phyloP scores from a whole-genome alignment of 176 grass and related monocot species.

The Juncus effusus region DNA sequence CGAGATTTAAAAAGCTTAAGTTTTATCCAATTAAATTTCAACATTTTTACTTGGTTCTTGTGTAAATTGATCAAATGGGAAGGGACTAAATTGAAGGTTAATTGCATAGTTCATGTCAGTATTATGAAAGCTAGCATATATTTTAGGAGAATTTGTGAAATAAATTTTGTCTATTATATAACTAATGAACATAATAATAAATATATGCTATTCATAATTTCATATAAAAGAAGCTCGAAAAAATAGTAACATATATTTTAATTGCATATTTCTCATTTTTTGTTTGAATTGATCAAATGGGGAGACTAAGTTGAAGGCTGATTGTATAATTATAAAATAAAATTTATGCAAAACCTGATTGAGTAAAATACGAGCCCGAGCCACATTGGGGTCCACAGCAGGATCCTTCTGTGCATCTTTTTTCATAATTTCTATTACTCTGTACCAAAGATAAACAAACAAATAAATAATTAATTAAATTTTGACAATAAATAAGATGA shows the following conservation, averaged over 20 bases:
- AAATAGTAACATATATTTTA: not conserved
- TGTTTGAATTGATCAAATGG: no score
- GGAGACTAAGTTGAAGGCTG: no score
- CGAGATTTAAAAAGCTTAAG: conserved; percentile 5
- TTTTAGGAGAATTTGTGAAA: no score
- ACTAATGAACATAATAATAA: no score
- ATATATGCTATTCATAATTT: no score
- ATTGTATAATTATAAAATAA: not conserved
- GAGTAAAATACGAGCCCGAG: conserved; percentile 59
- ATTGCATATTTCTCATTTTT: no score
- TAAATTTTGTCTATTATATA: no score
- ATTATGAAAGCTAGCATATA: not conserved
- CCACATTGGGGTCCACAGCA: conserved; percentile 43
- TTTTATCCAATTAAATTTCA: not conserved
- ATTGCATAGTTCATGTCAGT: not conserved
- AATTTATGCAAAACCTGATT: conserved; percentile 54
- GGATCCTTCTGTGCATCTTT: conserved; percentile 79
- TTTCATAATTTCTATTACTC: conserved; percentile 85
- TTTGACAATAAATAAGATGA: conserved; percentile 2
- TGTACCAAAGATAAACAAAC: conserved; percentile 18
- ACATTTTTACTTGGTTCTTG: not conserved
- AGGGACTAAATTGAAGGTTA: no score
- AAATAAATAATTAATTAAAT: conserved; percentile 11
- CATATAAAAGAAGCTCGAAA: no score
- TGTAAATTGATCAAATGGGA: conserved; percentile 5